Percentiles rank a stretch among this genome's conserved stretches.
phyloP scores from a whole-genome alignment of 2,329 filamentous ascomycete species.

The Bertia moriformis region DNA sequence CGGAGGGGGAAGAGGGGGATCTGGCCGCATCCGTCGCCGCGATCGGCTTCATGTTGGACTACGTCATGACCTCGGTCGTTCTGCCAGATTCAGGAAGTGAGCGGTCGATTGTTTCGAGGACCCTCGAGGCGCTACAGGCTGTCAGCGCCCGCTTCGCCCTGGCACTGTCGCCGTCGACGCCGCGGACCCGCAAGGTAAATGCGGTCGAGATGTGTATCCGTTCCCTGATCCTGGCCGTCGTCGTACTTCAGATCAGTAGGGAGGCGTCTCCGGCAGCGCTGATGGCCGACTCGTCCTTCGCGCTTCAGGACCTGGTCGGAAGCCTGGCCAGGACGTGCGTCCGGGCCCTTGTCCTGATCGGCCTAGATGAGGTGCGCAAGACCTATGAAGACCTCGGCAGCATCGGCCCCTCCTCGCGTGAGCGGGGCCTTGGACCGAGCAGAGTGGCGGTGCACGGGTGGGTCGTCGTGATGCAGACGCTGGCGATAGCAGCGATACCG shows the following conservation, averaged over 20 bases:
- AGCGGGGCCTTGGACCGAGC: slow-evolving; percentile 34
- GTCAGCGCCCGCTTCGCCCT: neutral
- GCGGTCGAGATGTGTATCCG: too few species aligned
- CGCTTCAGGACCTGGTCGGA: slow-evolving; percentile 32
- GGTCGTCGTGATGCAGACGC: slow-evolving; percentile 38
- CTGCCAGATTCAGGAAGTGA: slow-evolving; percentile 18
- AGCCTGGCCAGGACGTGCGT: slow-evolving; percentile 21
- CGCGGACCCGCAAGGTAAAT: too few species aligned
- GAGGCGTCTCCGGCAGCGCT: slow-evolving; percentile 14
- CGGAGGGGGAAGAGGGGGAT: slow-evolving; percentile 6
- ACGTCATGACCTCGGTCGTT: slow-evolving; percentile 26
- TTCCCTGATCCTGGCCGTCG: slow-evolving; percentile 16
- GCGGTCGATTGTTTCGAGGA: slow-evolving; percentile 26
- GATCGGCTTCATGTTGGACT: slow-evolving; percentile 29
- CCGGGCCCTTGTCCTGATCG: slow-evolving; percentile 22
- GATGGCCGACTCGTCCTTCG: slow-evolving; percentile 17
- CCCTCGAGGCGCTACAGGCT: slow-evolving; percentile 21
- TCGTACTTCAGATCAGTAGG: slow-evolving; percentile 27
- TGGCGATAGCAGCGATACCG: slow-evolving; percentile 33
- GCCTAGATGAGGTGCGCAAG: slow-evolving; percentile 24
- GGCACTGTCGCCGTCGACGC: neutral
- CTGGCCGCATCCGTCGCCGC: slow-evolving; percentile 13
- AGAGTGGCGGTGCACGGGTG: slow-evolving; percentile 33
- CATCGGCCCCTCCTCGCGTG: slow-evolving; percentile 24
- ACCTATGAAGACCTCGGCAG: slow-evolving; percentile 33